These are phyloP conservation scores for Myxozyma melibiosi DNA, from an alignment of 805 yeast species.

Conservation along the genomic window DNA sequence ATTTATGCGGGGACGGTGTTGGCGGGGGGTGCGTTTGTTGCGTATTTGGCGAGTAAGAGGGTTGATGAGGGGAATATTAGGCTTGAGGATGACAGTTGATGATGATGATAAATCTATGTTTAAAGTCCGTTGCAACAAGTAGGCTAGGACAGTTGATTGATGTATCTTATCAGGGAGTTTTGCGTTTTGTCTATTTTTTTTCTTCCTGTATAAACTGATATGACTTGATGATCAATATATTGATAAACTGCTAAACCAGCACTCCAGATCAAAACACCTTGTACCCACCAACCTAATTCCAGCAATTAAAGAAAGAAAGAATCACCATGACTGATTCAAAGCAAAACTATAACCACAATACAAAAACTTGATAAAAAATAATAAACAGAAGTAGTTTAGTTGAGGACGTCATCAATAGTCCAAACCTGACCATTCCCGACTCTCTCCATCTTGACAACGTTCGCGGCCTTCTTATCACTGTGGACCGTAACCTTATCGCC, in stretches of 20 bases:
- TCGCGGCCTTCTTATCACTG: conserved; percentile 25
- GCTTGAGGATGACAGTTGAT: background rate
- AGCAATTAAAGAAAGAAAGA: too few relatives aligned
- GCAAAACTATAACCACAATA: background rate
- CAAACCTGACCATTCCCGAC: conserved; percentile 41
- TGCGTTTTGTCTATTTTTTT: too few relatives aligned
- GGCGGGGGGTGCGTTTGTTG: conserved; percentile 12
- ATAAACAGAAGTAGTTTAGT: background rate
- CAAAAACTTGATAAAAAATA: background rate
- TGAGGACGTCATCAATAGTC: conserved; percentile 31
- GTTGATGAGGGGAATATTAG: conserved; percentile 2
- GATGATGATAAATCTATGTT: too few relatives aligned
- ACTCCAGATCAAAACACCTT: too few relatives aligned
- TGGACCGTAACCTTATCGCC: conserved; percentile 24
- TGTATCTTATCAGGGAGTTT: too few relatives aligned
- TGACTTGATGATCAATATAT: too few relatives aligned
- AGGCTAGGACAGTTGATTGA: too few relatives aligned
- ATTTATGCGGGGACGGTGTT: conserved; percentile 24
- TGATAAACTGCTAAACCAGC: too few relatives aligned
- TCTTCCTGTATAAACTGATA: too few relatives aligned
- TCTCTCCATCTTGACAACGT: conserved; percentile 29
- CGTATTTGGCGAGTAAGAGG: conserved; percentile 35
- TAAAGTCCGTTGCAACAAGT: too few relatives aligned
- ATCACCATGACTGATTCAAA: background rate
- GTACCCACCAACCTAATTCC: too few relatives aligned